Base-by-base conservation (phyloP, 2,329 filamentous ascomycete species). In the Beauveria rudraprayagi region DNA sequence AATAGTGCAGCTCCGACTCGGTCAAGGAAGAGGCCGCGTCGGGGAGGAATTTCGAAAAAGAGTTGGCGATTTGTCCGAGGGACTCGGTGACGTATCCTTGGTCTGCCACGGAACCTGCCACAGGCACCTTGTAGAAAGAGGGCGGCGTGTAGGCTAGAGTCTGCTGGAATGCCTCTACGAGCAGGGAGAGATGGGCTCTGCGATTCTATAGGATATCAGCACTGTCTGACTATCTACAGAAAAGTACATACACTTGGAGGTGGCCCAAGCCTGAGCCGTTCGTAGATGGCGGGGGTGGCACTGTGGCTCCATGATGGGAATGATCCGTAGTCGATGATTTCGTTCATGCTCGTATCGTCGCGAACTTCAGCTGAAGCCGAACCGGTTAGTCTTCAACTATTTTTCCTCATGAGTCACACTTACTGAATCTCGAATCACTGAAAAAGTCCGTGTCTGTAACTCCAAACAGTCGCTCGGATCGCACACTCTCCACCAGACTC, bases 151-250 rank as follows among this genome's bases (percentile, higher is more conserved):
- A 80, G 26, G 68, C 67, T 5, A 84, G 68, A 2, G 81, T 64
- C 53, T 83, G 79, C 16, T 83, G 72, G 66, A 82, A 84, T 4
- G 76, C 75, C 65, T 85, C 83, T 0, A 78, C 67, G 0, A 82
- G 69, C 14, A 84, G 67, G 0, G 72, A 70, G 0, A 85, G 68
- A 51, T 83, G 83, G 2, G 75, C 75, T 2, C 83, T 78, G 2
- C 70, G 70, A 63, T 78, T 78, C 81, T 84, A 62, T 3, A 5
- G 22, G 3, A 1, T 8, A 55, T 70, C 61, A 71, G 66, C 28
- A 24, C 44, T 43, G 11, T 28, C 14, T 10, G 7, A 28, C 3
- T 30, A 43, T 11, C 46, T 26, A 22, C 2, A 28, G 7, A 19
- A 51, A 17, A n/a, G 44, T 1, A 70, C 77, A 55, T 72, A 84